phyloP scores from a whole-genome alignment of 768 basidiomycete species.

The Boletus rubescentipes region DNA sequence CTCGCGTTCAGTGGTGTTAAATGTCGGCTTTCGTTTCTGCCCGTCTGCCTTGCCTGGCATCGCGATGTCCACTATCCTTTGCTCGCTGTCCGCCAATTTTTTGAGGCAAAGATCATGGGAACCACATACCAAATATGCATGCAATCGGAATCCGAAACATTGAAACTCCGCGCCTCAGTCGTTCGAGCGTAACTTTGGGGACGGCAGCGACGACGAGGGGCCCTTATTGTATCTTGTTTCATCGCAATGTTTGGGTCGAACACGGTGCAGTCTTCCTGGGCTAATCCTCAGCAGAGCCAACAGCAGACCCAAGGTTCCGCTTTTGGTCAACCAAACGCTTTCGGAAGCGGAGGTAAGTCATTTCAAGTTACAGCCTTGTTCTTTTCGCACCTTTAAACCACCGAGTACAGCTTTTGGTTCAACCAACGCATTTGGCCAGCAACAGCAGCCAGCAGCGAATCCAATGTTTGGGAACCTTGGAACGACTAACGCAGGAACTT shows the following conservation, averaged over 20 bases:
- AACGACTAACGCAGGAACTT: slow-evolving; percentile 33
- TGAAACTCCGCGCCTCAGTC: slow-evolving; percentile 22
- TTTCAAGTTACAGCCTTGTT: slow-evolving; percentile 27
- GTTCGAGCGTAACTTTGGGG: slow-evolving; percentile 6
- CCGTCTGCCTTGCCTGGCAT: slow-evolving; percentile 54
- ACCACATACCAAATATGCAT: slow-evolving; percentile 22
- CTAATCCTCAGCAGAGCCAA: slow-evolving; percentile 63
- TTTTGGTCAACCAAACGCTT: slow-evolving; percentile 70
- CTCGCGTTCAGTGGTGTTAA: slow-evolving; percentile 82
- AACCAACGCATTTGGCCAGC: slow-evolving; percentile 60
- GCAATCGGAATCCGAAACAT: slow-evolving; percentile 13
- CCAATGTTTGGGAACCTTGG: slow-evolving; percentile 77
- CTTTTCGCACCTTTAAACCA: slow-evolving; percentile 25
- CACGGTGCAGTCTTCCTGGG: slow-evolving; percentile 62
- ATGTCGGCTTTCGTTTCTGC: slow-evolving; percentile 52
- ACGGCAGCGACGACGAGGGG: slow-evolving; percentile 28
- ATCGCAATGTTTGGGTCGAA: slow-evolving; percentile 60
- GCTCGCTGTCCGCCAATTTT: slow-evolving; percentile 9
- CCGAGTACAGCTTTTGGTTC: slow-evolving; percentile 52
- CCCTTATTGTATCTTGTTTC: slow-evolving; percentile 11
- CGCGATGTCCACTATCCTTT: background rate
- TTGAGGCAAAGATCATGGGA: slow-evolving; percentile 23
- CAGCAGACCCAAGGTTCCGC: slow-evolving; percentile 52
- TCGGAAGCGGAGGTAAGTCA: slow-evolving; percentile 53
- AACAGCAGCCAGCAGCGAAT: slow-evolving; percentile 66